Conservation (phyloP, 2,329 filamentous ascomycete genomes). For the Ceratocystis cubensis region DNA sequence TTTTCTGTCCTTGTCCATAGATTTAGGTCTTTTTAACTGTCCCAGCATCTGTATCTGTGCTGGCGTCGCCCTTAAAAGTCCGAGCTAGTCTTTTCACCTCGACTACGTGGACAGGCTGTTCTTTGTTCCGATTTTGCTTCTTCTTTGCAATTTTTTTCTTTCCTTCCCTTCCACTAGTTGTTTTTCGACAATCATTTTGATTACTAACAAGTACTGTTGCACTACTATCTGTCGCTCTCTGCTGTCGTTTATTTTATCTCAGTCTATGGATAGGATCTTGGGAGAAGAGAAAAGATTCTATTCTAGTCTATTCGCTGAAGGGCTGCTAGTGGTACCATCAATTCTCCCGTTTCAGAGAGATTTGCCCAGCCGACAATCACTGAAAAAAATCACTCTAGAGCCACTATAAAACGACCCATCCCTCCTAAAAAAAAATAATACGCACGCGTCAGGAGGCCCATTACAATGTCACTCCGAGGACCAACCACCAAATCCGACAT, state of each 20-base stretch:
- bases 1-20: background rate
- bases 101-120: conserved; percentile 1
- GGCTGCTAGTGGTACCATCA: background rate
- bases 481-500: background rate
- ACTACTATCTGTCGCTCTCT: background rate
- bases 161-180: background rate
- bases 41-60: background rate
- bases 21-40: background rate
- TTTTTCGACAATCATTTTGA: too few relatives aligned
- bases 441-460: conserved; percentile 1
- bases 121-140: background rate
- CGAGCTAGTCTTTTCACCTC: conserved; percentile 3
- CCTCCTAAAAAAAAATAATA: background rate
- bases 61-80: conserved; percentile 1
- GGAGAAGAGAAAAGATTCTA: background rate
- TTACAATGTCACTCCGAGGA: conserved; percentile 7
- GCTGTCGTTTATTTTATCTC: background rate
- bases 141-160: background rate
- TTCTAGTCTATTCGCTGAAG: conserved; percentile 2
- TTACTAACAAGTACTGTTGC: too few relatives aligned
- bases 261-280: background rate
- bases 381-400: background rate
- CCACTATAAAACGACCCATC: background rate
- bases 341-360: conserved; percentile 4
- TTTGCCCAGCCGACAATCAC: background rate